Percentiles rank a stretch among this genome's conserved stretches.
Conservation (phyloP, 2,329 filamentous ascomycete genomes). For the Dothideomycetidae sp. region DNA sequence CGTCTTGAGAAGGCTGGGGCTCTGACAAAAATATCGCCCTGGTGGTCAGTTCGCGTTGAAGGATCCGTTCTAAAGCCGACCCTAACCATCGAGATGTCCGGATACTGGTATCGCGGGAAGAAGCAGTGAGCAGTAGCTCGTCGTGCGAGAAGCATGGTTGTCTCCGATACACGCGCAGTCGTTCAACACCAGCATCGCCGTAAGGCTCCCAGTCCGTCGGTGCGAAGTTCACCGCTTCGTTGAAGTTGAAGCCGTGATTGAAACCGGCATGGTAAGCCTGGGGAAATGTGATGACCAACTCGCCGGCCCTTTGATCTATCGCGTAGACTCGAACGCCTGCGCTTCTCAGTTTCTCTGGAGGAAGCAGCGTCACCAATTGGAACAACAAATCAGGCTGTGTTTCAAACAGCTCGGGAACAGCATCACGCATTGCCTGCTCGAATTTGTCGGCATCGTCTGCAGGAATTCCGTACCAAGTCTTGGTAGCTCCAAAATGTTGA, state of each 20-base stretch:
- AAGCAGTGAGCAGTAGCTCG: constrained; percentile 81
- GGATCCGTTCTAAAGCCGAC: constrained; percentile 68
- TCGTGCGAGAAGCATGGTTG: constrained; percentile 97
- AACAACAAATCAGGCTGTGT: constrained; percentile 93
- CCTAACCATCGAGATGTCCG: constrained; percentile 91
- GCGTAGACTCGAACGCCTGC: constrained; percentile 88
- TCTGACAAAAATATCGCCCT: constrained; percentile 54
- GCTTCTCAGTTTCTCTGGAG: constrained; percentile 82
- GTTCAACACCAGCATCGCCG: constrained; percentile 71
- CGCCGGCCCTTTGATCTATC: constrained; percentile 86
- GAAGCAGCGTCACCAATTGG: constrained; percentile 89
- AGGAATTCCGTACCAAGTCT: constrained; percentile 98
- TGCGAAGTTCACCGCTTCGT: constrained; percentile 96
- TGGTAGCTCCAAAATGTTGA: constrained; percentile 93
- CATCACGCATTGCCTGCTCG: constrained; percentile 85
- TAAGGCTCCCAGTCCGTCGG: constrained; percentile 90
- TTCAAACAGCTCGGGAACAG: constrained; percentile 91
- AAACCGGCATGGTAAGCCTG: constrained; percentile 96
- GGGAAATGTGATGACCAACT: constrained; percentile 93
- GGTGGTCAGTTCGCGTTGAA: constrained; percentile 54
- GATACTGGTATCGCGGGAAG: constrained; percentile 63
- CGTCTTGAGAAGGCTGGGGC: constrained; percentile 29
- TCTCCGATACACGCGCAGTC: constrained; percentile 72
- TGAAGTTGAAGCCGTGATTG: constrained; percentile 97
- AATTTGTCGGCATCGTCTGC: constrained; percentile 89